Evolutionary conservation across 1,284 basidiomycete species (phyloP), one percentile per base, ranked within the genome.

Genomic region (Amylostereum areolatum): DNA sequence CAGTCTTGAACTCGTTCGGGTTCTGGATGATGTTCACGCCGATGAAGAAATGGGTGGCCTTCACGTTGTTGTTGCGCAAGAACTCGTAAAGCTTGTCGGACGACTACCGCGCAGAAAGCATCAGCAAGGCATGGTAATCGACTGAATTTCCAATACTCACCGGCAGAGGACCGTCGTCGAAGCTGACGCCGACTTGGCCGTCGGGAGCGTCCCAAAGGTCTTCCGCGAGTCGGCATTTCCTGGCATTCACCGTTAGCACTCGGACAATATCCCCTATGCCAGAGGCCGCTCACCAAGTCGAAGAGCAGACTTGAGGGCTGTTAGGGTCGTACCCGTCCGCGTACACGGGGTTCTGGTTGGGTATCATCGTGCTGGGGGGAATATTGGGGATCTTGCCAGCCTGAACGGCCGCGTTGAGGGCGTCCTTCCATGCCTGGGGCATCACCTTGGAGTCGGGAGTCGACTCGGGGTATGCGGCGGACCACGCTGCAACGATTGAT

Each of bases 41-140:
- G 57, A 94, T 92, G 70, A 90, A 77, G 63, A 92, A 93, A 64
- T 92, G 89, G 1, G 90, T 93, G 2, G 81, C 79, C 6, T 62
- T 73, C 50, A 81, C 64, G 47, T 81, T 75, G 50, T 90, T 74
- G n/a, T 68, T 48, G 53, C 73, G 55, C 45, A 92, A 69, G 62
- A 89, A 91, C 8, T 66, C 48, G 61, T 80, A 78, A 18, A 85
- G 69, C 36, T 50, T 52, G 24, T 65, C 59, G 1, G 71, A 71
- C 3, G 66, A 54, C 52, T 62, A 48, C 27, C 58, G 40, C 29
- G 36, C 54, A 34, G 31, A 36, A 40, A 43, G 45, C 27, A 41
- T 51, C 28, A 46, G 45, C 35, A 43, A 28, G 42, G 44, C 29
- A 37, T 31, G 29, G 35, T 30, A 49, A 43, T 3, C 25, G 34